These are phyloP conservation scores for Neofusicoccum kwambonambiense DNA, from an alignment of 2,329 filamentous ascomycete species.

Conservation along the genomic window DNA sequence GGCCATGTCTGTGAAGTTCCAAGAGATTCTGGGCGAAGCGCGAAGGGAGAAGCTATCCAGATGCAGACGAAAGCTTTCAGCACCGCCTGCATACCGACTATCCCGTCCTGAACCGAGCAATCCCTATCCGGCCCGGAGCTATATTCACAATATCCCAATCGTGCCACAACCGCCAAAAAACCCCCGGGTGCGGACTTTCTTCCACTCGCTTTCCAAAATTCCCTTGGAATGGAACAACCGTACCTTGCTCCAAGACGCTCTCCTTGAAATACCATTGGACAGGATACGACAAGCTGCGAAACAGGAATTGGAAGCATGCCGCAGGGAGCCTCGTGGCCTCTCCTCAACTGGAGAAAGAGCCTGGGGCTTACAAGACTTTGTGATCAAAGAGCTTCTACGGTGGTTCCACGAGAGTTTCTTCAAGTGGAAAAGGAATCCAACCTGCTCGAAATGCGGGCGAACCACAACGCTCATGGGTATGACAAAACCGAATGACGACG, in stretches of 20 bases:
- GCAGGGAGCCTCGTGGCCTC: slow-evolving; percentile 69
- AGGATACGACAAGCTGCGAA: slow-evolving; percentile 91
- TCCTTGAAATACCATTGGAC: slow-evolving; percentile 84
- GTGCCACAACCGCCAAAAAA: slow-evolving; percentile 69
- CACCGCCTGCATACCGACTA: neutral
- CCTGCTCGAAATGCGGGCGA: slow-evolving; percentile 75
- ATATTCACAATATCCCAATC: slow-evolving; percentile 59
- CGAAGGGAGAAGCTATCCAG: neutral
- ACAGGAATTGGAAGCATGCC: slow-evolving; percentile 83
- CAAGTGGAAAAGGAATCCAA: slow-evolving; percentile 92
- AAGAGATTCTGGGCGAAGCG: neutral
- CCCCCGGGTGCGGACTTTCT: slow-evolving; percentile 60
- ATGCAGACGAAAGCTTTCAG: neutral
- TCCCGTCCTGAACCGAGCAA: no score
- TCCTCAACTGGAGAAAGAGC: slow-evolving; percentile 71
- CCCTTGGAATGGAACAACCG: slow-evolving; percentile 96
- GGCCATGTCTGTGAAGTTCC: neutral
- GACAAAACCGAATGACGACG: slow-evolving; percentile 81
- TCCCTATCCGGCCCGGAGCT: slow-evolving; percentile 25
- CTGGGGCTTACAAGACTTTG: slow-evolving; percentile 98
- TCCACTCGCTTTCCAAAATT: slow-evolving; percentile 82
- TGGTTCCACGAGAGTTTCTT: slow-evolving; percentile 98
- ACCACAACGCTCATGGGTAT: slow-evolving; percentile 80
- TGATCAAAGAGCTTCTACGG: slow-evolving; percentile 81
- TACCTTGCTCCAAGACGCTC: slow-evolving; percentile 85